Conservation (phyloP, 176 grass and related monocot genomes). For the Triticum timopheevii region DNA sequence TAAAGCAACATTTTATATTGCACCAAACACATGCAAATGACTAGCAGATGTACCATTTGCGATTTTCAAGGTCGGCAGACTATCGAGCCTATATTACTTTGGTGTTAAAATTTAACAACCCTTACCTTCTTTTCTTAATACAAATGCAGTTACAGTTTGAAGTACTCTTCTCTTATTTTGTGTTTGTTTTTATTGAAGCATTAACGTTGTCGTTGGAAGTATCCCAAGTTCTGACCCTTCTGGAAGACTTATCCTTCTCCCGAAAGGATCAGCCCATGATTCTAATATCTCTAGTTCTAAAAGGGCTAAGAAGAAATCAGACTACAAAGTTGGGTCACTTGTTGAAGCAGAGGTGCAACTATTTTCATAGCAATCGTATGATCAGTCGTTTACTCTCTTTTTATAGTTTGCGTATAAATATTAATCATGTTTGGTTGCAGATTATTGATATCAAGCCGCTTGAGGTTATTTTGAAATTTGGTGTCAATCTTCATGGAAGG, state of each 20-base stretch:
- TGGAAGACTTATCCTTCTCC: slow-evolving; percentile 79
- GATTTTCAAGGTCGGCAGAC: neutral
- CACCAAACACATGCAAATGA: neutral
- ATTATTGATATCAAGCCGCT: slow-evolving; percentile 88
- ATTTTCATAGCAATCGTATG: slow-evolving; percentile 16
- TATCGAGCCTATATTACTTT: neutral
- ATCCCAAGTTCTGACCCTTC: slow-evolving; percentile 51
- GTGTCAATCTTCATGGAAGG: slow-evolving; percentile 66
- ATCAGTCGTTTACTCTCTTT: slow-evolving; percentile 17
- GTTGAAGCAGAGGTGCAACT: slow-evolving; percentile 74
- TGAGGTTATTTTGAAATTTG: slow-evolving; percentile 73
- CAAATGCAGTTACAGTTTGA: neutral
- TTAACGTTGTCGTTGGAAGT: slow-evolving; percentile 68
- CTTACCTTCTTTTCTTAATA: neutral
- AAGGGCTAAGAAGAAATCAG: slow-evolving; percentile 63
- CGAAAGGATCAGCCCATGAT: slow-evolving; percentile 49
- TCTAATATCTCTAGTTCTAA: slow-evolving; percentile 54
- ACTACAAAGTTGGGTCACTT: slow-evolving; percentile 69
- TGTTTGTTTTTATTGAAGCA: slow-evolving; percentile 46
- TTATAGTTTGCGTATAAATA: slow-evolving; percentile 18
- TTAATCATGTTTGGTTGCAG: slow-evolving; percentile 32
- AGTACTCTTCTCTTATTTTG: neutral
- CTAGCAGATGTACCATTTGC: neutral
- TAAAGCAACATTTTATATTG: neutral
- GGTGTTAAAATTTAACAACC: neutral